Base-by-base conservation (phyloP, 2,329 filamentous ascomycete species). In the Curvularia spicifera region DNA sequence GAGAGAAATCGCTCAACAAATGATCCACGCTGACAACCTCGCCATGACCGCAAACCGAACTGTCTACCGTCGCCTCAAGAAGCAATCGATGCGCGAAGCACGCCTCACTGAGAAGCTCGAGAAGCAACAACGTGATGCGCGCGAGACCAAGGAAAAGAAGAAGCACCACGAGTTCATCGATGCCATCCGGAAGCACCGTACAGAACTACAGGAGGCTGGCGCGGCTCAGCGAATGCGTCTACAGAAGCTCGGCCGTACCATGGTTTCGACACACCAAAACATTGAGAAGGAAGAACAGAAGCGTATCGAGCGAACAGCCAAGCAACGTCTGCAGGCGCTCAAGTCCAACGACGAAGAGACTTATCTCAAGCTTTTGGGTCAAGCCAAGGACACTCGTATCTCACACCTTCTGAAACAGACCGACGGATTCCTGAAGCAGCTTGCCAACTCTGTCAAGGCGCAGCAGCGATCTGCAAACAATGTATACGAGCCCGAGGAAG, bases 241-340 rank as follows among this genome's bases (percentile, higher is more conserved):
- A 64, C 87, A 91, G 77, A 97, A 96, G 80, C 85, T 98, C 51
- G 92, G 93, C 66, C 90, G 91, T 56, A 85, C 93, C 78, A 97
- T 98, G 92, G 85, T 91, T 64, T 80, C 85, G 56, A 93, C 97
- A 61, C 95, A 99, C 78, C 91, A 93, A 79, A 91, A 94, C 76
- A 98, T 99, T 76, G 95, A 99, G 78, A 97, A 97, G 81, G 95
- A 99, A 83, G 95, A 99, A 80, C 94, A 98, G 84, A 98, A 97
- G 82, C 91, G 95, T 63, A 91, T 99, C 66, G 95, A 99, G 81
- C 87, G 95, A 64, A 99, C 94, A 9, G 95, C 95, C 64, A 99
- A 99, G 84, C 95, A 99, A 79, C 95, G 95, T 97, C 88, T 99
- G 66, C 94, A 98, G 79, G 95, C 95, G 61, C 85, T 99, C 76